Conservation (phyloP, 306 rosid genomes). For the Prunus persica region DNA sequence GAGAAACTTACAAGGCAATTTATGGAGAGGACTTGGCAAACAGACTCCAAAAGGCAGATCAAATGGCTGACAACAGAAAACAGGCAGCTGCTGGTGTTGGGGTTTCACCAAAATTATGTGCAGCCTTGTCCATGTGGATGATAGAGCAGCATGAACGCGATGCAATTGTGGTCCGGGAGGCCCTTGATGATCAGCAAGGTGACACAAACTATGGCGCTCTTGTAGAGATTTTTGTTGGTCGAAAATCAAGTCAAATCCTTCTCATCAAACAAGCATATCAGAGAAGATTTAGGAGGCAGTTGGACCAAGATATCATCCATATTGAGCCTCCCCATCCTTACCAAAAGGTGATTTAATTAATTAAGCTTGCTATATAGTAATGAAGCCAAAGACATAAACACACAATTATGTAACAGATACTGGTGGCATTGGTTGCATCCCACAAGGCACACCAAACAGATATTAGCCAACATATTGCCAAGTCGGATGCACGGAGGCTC, state of each 20-base stretch:
- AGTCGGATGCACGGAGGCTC: slow-evolving; percentile 73
- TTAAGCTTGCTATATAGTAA: neutral
- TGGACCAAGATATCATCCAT: slow-evolving; percentile 66
- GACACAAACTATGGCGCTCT: slow-evolving; percentile 52
- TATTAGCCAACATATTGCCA: slow-evolving; percentile 57
- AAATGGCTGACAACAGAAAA: no score
- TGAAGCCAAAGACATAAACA: neutral
- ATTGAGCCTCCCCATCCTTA: slow-evolving; percentile 67
- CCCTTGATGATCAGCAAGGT: slow-evolving; percentile 35
- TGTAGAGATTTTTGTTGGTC: slow-evolving; percentile 53
- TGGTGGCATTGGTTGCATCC: slow-evolving; percentile 67
- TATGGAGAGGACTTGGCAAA: slow-evolving; percentile 60
- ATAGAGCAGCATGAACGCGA: slow-evolving; percentile 61
- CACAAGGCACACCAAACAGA: slow-evolving; percentile 72
- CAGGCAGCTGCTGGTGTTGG: neutral
- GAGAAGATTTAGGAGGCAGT: slow-evolving; percentile 40
- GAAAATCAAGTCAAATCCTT: slow-evolving; percentile 69
- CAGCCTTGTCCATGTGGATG: slow-evolving; percentile 59
- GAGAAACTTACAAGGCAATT: slow-evolving; percentile 45
- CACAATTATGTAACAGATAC: slow-evolving; percentile 39
- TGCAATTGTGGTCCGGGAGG: slow-evolving; percentile 46
- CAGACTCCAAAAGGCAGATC: slow-evolving; percentile 22
- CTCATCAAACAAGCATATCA: slow-evolving; percentile 60
- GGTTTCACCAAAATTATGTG: slow-evolving; percentile 31
- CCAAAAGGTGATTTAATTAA: slow-evolving; percentile 48